Base-by-base conservation (phyloP, 2,329 filamentous ascomycete genomes). In the Alternaria arbusti region DNA sequence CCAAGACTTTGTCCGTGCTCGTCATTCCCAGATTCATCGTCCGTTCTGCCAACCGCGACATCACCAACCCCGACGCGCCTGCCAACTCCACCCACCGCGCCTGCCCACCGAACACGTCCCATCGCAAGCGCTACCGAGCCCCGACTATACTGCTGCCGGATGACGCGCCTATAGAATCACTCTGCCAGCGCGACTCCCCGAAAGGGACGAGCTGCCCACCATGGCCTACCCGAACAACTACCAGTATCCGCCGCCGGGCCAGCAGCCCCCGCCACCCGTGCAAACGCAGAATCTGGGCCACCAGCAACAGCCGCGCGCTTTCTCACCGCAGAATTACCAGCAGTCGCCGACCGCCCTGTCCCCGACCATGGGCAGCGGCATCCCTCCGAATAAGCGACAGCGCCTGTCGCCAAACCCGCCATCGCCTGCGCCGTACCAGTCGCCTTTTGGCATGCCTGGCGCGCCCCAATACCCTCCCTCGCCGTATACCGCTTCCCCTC, bases 301-400 rank as follows among this genome's bases (percentile, higher is more conserved):
- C 44, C 71, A 72, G 50, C 79, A 77, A 69, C 68, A 85, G 55
- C 88, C 66, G 62, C 74, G 76, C 66, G 56, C 75, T 55, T 78
- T 70, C 70, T 79, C 78, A n/a, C 78, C 78, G 54, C 71, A 69
- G 8, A 69, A 71, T 13, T 78, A 77, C 72, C 72, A 76, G 69
- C 89, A 90, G 47, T 86, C 84, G 54, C 82, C 86, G 22, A 83
- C 85, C 30, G 73, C 79, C 75, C 80, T 81, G 76, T 82, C 90
- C 80, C 87, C 77, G 6, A 76, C 70, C 62, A 71, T 70, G 63
- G 66, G 66, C 61, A 68, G 69, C 63, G 71, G 72, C 61, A 71
- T 90, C 52, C 91, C 91, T 52, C 89, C 92, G 15, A 88, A 87
- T 63, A 95, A 96, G 82, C 87, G 91, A 77, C 90, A 87, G 77